Conservation (phyloP, 257 asterid genomes). For the Nicotiana benthamiana region DNA sequence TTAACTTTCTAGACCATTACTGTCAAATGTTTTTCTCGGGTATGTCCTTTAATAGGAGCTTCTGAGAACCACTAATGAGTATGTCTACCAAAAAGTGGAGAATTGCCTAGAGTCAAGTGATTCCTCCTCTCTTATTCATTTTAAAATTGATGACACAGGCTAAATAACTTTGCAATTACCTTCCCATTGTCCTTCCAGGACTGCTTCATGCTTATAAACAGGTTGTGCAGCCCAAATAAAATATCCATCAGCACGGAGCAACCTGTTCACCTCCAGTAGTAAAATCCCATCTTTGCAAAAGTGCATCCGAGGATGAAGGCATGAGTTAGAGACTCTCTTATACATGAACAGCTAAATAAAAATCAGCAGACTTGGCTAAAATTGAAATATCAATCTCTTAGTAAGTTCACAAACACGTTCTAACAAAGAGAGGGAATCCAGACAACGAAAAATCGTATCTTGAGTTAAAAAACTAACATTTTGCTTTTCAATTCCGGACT, state of each 20-base stretch:
- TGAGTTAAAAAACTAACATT: not conserved
- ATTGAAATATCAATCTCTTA: not conserved
- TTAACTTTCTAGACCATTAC: not conserved
- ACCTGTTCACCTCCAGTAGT: conserved; percentile 89
- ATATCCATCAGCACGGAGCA: conserved; percentile 96
- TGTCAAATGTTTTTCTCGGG: not conserved
- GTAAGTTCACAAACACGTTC: not conserved
- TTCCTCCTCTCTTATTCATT: not conserved
- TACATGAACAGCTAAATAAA: not conserved
- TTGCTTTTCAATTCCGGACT: not conserved
- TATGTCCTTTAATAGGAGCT: not conserved
- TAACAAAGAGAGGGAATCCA: not conserved
- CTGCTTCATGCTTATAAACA: conserved; percentile 81
- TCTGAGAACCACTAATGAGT: not conserved
- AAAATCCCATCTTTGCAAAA: conserved; percentile 66
- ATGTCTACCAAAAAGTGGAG: not conserved
- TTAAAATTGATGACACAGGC: not conserved
- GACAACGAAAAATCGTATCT: not conserved
- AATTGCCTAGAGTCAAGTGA: not conserved
- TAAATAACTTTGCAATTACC: conserved; percentile 31
- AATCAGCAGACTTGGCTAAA: not conserved
- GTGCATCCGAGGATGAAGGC: not conserved
- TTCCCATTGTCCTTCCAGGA: conserved; percentile 85
- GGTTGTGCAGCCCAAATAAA: conserved; percentile 98
- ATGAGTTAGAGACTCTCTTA: not conserved